Evolutionary conservation across 148 eudicot species (phyloP), one percentile per base, ranked within the genome.

Genomic region (Limonium bicolor): DNA sequence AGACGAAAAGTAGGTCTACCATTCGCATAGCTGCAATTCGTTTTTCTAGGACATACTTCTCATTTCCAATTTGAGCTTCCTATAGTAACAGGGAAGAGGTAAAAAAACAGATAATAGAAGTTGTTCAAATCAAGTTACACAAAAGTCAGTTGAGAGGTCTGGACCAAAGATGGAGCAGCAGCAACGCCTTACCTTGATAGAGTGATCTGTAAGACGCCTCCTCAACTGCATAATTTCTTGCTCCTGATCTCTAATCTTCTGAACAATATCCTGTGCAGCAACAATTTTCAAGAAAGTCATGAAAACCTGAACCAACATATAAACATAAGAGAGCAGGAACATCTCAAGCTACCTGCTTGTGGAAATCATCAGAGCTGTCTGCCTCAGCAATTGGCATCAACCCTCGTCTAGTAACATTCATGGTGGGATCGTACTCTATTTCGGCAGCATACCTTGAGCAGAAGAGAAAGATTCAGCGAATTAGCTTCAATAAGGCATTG

Each of bases 1-100:
- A 41, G 19, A 43, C 6, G 48, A 20, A 43, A 13, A 30, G 15
- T 33, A 30, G n/a, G 24, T 73, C 19, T 56, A 90, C 97, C 95
- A 78, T 65, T 46, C 93, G 93, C 95, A 90, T 77, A 51, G 80
- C 77, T 53, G 97, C 86, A 60, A 90, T 80, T 48, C 95, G 97
- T 64, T 80, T 84, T 51, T 84, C 95, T 64, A 90, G 51, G 50
- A 71, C 62, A 56, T 51, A 75, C 56, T 88, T 90, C 58, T 90
- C 95, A 47, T 80, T 73, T 16, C 68, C 72, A 50, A 73, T 59
- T 63, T 84, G 87, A 28, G 78, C 65, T 73, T 90, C 97, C 96
- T 87, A 56, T 32, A 48, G 17, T 40, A 63, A 63, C 41, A 22
- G 42, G 7, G 36, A 35, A 22, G 8, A 0, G 5, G 33, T 14